A percentile compares a stretch with the other conserved stretches of the same genome.
Evolutionary conservation across 139 green algal species (phyloP).

Genomic region (Chlorella sp.): DNA sequence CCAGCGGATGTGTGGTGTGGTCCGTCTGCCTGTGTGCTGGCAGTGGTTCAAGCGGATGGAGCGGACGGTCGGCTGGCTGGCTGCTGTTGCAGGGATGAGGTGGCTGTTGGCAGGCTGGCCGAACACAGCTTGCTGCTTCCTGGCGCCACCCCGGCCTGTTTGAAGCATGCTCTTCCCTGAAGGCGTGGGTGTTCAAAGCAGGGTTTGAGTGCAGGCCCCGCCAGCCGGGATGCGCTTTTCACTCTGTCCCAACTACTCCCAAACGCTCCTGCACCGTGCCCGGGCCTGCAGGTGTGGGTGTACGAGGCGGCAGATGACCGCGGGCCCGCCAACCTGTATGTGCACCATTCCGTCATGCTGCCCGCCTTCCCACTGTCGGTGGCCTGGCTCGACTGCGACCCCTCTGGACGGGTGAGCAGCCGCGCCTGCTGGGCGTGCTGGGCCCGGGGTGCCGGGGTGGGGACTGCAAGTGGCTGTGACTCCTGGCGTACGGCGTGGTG

Average conservation of each 20-base stretch:
- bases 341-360: slow-evolving; percentile 97
- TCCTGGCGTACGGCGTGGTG: not conserved
- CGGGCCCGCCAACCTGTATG: slow-evolving; percentile 85
- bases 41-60: not conserved
- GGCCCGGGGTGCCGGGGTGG: too few relatives aligned
- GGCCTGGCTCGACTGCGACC: slow-evolving; percentile 88
- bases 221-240: slow-evolving; percentile 94
- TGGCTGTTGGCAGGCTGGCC: too few relatives aligned
- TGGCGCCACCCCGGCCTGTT: not conserved
- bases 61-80: not conserved
- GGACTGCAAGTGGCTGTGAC: not conserved
- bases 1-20: too few relatives aligned
- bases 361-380: slow-evolving; percentile 92
- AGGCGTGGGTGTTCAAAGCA: slow-evolving; percentile 97
- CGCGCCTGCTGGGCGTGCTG: not conserved
- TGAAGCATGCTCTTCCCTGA: too few relatives aligned
- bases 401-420: slow-evolving; percentile 20
- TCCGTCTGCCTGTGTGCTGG: not conserved
- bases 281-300: slow-evolving; percentile 92
- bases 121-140: too few relatives aligned
- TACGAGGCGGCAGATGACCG: slow-evolving; percentile 84
- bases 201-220: slow-evolving; percentile 56
- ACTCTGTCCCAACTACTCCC: too few relatives aligned
- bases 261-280: too few relatives aligned
- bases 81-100: too few relatives aligned